A percentile compares a stretch with the other conserved stretches of the same genome.
phyloP scores from a whole-genome alignment of 2,329 filamentous ascomycete species.

The Rhynchosporium graminicola region DNA sequence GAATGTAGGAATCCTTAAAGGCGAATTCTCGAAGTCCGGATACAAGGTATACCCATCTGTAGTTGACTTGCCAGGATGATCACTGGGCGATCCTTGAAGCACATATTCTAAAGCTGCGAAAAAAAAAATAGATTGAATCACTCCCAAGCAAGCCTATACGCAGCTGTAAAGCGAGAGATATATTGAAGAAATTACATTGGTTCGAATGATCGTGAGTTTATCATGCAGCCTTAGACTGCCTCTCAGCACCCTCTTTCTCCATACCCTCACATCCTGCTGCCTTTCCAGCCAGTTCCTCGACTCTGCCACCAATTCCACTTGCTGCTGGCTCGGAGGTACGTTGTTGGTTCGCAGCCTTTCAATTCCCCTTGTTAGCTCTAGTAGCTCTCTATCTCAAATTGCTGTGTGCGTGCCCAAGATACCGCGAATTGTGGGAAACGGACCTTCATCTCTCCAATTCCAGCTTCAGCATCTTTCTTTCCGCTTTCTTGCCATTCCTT shows the following conservation, averaged over 20 bases:
- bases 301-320: conserved; percentile 48
- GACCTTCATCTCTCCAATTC: conserved; percentile 57
- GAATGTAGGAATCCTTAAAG: too few relatives aligned
- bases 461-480: conserved; percentile 63
- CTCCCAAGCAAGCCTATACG: too few relatives aligned
- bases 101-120: too few relatives aligned
- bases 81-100: too few relatives aligned
- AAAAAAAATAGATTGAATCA: too few relatives aligned
- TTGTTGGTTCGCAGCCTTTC: conserved; percentile 14
- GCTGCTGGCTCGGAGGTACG: conserved; percentile 24
- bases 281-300: conserved; percentile 65
- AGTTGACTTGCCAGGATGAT: too few relatives aligned
- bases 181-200: too few relatives aligned
- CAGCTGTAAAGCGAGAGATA: too few relatives aligned
- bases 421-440: background rate
- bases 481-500: conserved; percentile 64
- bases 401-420: background rate
- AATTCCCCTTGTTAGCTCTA: background rate
- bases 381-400: background rate
- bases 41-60: too few relatives aligned
- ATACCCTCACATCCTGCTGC: conserved; percentile 69
- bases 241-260: conserved; percentile 61
- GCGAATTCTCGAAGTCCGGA: too few relatives aligned
- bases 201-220: background rate
- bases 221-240: conserved; percentile 37